Evolutionary conservation across 768 basidiomycete genomes (phyloP).

Genomic region (Lentinus tigrinus): DNA sequence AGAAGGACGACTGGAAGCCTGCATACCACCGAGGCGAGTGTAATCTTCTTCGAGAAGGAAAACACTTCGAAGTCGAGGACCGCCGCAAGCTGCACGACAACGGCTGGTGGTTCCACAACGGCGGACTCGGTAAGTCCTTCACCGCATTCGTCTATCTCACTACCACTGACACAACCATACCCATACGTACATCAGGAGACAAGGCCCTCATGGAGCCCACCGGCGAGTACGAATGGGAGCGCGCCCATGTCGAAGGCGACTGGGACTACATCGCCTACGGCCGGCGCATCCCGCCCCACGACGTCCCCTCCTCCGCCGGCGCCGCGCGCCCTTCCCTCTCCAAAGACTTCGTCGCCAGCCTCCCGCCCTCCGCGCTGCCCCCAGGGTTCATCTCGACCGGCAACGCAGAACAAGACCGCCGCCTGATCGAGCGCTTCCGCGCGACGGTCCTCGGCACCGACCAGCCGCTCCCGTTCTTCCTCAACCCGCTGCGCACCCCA

Average conservation of each 20-base stretch:
- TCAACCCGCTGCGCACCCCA: too few species aligned
- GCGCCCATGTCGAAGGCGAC: not conserved
- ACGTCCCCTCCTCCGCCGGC: not conserved
- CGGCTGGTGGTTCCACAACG: slow-evolving; percentile 10
- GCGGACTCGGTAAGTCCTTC: not conserved
- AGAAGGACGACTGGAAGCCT: slow-evolving; percentile 4
- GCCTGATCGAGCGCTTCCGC: not conserved
- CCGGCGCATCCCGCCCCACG: not conserved
- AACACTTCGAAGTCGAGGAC: not conserved
- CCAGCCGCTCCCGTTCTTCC: not conserved
- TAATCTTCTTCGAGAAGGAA: not conserved
- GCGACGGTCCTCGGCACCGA: not conserved
- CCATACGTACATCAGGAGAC: not conserved
- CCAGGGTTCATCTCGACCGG: slow-evolving; percentile 1
- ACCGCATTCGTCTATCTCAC: not conserved
- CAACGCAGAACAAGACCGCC: not conserved
- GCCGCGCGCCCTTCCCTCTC: not conserved
- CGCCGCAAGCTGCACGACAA: slow-evolving; percentile 3
- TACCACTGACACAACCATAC: not conserved
- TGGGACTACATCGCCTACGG: not conserved
- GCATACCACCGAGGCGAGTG: slow-evolving; percentile 3
- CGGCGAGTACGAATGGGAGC: not conserved
- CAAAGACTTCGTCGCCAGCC: not conserved
- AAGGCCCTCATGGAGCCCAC: not conserved
- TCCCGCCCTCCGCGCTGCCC: not conserved